Evolutionary conservation across 2,329 filamentous ascomycete genomes (phyloP).

Genomic region (Macrophomina phaseolina): DNA sequence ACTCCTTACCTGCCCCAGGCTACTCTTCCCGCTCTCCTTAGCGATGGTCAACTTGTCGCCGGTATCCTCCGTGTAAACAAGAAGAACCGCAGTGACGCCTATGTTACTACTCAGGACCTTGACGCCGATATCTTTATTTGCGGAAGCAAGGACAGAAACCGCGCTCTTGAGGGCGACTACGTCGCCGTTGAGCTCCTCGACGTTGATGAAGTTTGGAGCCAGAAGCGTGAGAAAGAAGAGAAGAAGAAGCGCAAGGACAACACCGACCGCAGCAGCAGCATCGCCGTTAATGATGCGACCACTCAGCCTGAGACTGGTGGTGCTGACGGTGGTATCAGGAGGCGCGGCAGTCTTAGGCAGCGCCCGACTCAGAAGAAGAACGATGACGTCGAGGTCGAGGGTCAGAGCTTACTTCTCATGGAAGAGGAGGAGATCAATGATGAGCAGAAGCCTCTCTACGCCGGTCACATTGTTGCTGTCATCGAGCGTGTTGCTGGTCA

Average conservation of each 20-base stretch:
- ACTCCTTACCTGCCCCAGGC: conserved; percentile 97
- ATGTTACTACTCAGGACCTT: conserved; percentile 91
- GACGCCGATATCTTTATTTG: conserved; percentile 99
- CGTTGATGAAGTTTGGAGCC: conserved; percentile 97
- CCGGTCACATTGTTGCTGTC: conserved; percentile 95
- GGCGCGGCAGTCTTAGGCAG: conserved; percentile 93
- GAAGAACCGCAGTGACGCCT: conserved; percentile 98
- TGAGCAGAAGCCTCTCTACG: conserved; percentile 96
- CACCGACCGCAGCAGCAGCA: conserved; percentile 81
- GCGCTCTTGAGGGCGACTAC: conserved; percentile 92
- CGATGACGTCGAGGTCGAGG: conserved; percentile 97
- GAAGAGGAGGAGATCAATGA: conserved; percentile 99
- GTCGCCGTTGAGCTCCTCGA: conserved; percentile 96
- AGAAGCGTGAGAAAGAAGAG: conserved; percentile 99
- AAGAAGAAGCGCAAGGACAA: conserved; percentile 99
- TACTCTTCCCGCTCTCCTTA: conserved; percentile 85
- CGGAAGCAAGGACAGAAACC: conserved; percentile 97
- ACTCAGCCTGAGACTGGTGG: conserved; percentile 65
- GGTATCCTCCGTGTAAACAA: conserved; percentile 98
- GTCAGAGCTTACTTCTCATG: conserved; percentile 92
- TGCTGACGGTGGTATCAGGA: conserved; percentile 83
- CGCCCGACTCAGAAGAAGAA: conserved; percentile 99
- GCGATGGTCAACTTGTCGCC: conserved; percentile 91
- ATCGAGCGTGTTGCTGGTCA: conserved; percentile 96
- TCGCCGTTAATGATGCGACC: conserved; percentile 68